A percentile compares a stretch with the other conserved stretches of the same genome.
phyloP scores from a whole-genome alignment of 1,284 basidiomycete species.

The Lignosus rhinocerotis region DNA sequence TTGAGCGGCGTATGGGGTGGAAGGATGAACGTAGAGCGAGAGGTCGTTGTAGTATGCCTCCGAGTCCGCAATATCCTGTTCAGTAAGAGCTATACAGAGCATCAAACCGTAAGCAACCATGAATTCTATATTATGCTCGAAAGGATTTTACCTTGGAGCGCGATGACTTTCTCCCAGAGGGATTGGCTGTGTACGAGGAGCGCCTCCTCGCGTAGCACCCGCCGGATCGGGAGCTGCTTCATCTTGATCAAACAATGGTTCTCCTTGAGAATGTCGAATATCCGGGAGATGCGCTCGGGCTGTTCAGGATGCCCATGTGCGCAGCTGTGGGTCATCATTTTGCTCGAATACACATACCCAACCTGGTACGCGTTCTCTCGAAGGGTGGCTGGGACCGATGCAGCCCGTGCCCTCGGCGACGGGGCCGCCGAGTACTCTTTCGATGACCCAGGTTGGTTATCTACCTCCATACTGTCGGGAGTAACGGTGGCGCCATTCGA shows the following conservation, averaged over 20 bases:
- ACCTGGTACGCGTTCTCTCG: slow-evolving; percentile 35
- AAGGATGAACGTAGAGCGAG: slow-evolving; percentile 89
- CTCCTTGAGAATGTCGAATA: slow-evolving; percentile 67
- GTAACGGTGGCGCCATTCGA: slow-evolving; percentile 3
- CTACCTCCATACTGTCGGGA: slow-evolving; percentile 11
- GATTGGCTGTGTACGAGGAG: slow-evolving; percentile 87
- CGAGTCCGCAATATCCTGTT: slow-evolving; percentile 73
- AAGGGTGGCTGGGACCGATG: slow-evolving; percentile 23
- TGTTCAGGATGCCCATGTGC: slow-evolving; percentile 80
- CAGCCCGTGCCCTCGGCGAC: slow-evolving; percentile 12
- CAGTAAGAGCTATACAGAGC: slow-evolving; percentile 58
- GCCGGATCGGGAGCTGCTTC: slow-evolving; percentile 76
- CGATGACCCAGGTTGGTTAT: not conserved
- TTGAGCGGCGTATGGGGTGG: slow-evolving; percentile 83
- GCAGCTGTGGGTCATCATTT: slow-evolving; percentile 87
- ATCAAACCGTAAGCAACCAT: not conserved
- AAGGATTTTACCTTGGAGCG: slow-evolving; percentile 64
- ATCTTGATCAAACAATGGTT: slow-evolving; percentile 71
- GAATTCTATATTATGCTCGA: slow-evolving; percentile 12
- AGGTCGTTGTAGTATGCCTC: slow-evolving; percentile 83
- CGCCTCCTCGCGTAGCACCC: slow-evolving; percentile 77
- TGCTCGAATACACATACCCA: slow-evolving; percentile 85
- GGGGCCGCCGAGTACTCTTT: not conserved
- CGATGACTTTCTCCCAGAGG: slow-evolving; percentile 89
- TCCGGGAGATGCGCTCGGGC: slow-evolving; percentile 83